A percentile compares a stretch with the other conserved stretches of the same genome.
phyloP scores from a whole-genome alignment of 164 flowering plant species.

The Sedum album region DNA sequence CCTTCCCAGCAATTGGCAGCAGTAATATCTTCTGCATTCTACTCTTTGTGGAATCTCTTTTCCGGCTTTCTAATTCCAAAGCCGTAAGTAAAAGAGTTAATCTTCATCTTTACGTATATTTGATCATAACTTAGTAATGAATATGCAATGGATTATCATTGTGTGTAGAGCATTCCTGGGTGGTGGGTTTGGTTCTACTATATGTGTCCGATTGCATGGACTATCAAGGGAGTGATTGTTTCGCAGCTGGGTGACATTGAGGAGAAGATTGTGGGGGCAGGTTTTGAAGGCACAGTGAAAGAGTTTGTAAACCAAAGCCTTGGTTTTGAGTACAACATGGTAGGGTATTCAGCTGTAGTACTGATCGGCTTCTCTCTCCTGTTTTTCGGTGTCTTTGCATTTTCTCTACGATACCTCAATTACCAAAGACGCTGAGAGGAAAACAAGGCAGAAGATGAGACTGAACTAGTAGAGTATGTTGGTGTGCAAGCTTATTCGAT shows the following conservation, averaged over 20 bases:
- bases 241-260: slow-evolving; percentile 87
- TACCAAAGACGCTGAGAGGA: slow-evolving; percentile 35
- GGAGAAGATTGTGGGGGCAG: slow-evolving; percentile 35
- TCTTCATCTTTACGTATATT: neutral
- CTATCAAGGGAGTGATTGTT: slow-evolving; percentile 54
- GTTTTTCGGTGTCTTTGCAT: slow-evolving; percentile 55
- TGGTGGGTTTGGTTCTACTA: slow-evolving; percentile 96
- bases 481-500: no score
- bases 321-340: slow-evolving; percentile 46
- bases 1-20: slow-evolving; percentile 65
- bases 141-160: neutral
- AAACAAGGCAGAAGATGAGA: no score
- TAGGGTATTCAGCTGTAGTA: slow-evolving; percentile 39
- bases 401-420: slow-evolving; percentile 58
- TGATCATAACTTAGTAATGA: neutral
- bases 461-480: no score
- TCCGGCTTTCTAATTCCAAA: slow-evolving; percentile 80
- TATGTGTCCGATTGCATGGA: slow-evolving; percentile 76
- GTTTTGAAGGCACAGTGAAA: slow-evolving; percentile 55
- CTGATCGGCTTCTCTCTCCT: slow-evolving; percentile 42
- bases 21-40: slow-evolving; percentile 73
- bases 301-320: slow-evolving; percentile 36
- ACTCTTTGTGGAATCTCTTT: slow-evolving; percentile 86
- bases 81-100: slow-evolving; percentile 45
- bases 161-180: slow-evolving; percentile 53